A percentile compares a stretch with the other conserved stretches of the same genome.
These are phyloP conservation scores for Paraconiothyrium brasiliense DNA, from an alignment of 2,329 filamentous ascomycete genomes.

Conservation along the genomic window DNA sequence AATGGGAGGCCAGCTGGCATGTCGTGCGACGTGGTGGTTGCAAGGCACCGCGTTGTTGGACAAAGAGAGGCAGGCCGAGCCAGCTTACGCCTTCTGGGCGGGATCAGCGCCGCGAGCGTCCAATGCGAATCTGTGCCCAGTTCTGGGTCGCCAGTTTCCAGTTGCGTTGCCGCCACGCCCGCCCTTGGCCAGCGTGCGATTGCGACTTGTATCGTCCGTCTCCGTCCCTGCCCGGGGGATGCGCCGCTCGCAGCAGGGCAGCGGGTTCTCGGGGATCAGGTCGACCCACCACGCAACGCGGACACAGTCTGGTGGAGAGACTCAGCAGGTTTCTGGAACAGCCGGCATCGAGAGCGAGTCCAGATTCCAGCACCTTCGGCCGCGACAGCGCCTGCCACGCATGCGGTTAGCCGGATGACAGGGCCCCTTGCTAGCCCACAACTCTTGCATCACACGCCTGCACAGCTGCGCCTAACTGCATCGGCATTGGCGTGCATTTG, in stretches of 20 bases:
- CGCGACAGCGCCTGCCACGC: too few relatives aligned
- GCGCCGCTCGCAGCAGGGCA: not conserved
- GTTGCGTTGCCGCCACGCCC: slow-evolving; percentile 1
- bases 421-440: too few relatives aligned
- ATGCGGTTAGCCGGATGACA: too few relatives aligned
- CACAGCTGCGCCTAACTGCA: not conserved
- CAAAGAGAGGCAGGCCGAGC: slow-evolving; percentile 6
- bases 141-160: not conserved
- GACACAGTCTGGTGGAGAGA: slow-evolving; percentile 1
- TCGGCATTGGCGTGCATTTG: slow-evolving; percentile 4
- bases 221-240: not conserved
- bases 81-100: not conserved
- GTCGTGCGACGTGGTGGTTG: slow-evolving; percentile 10
- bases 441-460: too few relatives aligned
- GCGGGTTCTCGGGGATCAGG: too few relatives aligned
- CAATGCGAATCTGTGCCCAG: not conserved
- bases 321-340: too few relatives aligned
- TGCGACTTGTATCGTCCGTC: not conserved
- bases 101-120: slow-evolving; percentile 17
- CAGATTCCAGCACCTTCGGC: too few relatives aligned
- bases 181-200: slow-evolving; percentile 1
- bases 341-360: too few relatives aligned
- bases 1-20: slow-evolving; percentile 40
- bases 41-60: slow-evolving; percentile 8
- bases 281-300: not conserved